Conservation (phyloP, 139 green algal genomes). For the Pseudopediastrum boryanum region DNA sequence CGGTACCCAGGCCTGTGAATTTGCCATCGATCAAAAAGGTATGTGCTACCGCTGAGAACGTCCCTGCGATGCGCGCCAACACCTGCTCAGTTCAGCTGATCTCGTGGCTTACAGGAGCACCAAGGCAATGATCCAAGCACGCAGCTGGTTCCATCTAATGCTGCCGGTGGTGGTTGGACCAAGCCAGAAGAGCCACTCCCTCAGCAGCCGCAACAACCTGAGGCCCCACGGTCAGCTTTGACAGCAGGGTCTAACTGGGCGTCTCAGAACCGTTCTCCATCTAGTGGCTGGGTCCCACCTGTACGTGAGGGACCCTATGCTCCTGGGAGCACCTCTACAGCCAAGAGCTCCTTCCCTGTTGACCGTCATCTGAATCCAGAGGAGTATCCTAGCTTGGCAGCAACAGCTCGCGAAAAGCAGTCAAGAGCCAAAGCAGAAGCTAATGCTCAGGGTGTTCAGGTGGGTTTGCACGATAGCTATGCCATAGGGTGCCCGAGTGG, state of each 20-base stretch:
- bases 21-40: slow-evolving; percentile 84
- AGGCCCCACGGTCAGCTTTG: slow-evolving; percentile 38
- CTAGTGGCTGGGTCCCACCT: slow-evolving; percentile 21
- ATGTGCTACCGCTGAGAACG: background rate
- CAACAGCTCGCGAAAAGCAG: slow-evolving; percentile 43
- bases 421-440: too few relatives aligned
- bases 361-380: slow-evolving; percentile 67
- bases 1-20: slow-evolving; percentile 83
- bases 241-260: slow-evolving; percentile 67
- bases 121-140: slow-evolving; percentile 75
- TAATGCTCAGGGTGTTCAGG: too few relatives aligned
- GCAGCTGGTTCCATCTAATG: slow-evolving; percentile 67
- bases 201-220: slow-evolving; percentile 16
- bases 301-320: slow-evolving; percentile 21
- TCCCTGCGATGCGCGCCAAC: background rate
- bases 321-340: slow-evolving; percentile 11
- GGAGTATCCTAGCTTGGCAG: slow-evolving; percentile 77
- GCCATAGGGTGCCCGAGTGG: too few relatives aligned
- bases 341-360: slow-evolving; percentile 33
- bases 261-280: slow-evolving; percentile 28
- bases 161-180: slow-evolving; percentile 54
- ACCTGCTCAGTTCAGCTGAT: background rate
- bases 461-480: too few relatives aligned
- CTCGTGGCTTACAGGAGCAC: slow-evolving; percentile 65
- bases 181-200: slow-evolving; percentile 56